Base-by-base conservation (phyloP, 371 early-diverging fungal species). In the Entomophthora muscae region DNA sequence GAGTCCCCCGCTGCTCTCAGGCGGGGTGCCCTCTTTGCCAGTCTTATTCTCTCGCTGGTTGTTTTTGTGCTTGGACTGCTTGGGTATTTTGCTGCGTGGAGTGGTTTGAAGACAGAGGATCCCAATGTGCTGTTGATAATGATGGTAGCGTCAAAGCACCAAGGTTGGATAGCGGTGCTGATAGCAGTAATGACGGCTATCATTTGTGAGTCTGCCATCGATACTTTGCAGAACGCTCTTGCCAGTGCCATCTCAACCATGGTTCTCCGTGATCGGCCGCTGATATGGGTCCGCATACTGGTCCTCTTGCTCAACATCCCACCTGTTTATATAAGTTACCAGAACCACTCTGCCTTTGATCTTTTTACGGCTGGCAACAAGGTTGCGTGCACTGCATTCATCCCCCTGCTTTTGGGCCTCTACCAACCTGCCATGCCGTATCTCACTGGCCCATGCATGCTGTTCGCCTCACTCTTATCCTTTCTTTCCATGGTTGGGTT, bases 161-260 rank as follows among this genome's bases (percentile, higher is more conserved):
- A 66, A 0, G 70, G 72, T 30, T 77, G 75, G 71, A 66, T 81
- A 32, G 58, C 67, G 3, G 64, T 72, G 53, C 26, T 76, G 10
- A 65, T 73, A 1, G 64, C 73, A 3, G 51, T 80, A 12, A 28
- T 81, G 32, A 73, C 78, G n/a, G 71, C 69, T 1, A 67, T 74
- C 51, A 80, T 83, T 79, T 77, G 78, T 69, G 74, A 78, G 55
- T 73, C 76, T 23, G 70, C 74, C 26, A 75, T 81, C 26, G 83
- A 83, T 65, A 72, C 77, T 27, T 67, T 75, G 65, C 80, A 81
- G 71, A 79, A 75, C 60, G 83, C 74, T 33, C 67, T 83, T 55
- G 72, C 73, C 5, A 79, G 75, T 65, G 74, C 78, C 7, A 55
- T 81, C 27, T 69, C 78, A 17, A 66, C 78, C 17, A 64, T 75